Evolutionary conservation across 2,329 filamentous ascomycete genomes (phyloP).

Genomic region (Trichoderma sp.): DNA sequence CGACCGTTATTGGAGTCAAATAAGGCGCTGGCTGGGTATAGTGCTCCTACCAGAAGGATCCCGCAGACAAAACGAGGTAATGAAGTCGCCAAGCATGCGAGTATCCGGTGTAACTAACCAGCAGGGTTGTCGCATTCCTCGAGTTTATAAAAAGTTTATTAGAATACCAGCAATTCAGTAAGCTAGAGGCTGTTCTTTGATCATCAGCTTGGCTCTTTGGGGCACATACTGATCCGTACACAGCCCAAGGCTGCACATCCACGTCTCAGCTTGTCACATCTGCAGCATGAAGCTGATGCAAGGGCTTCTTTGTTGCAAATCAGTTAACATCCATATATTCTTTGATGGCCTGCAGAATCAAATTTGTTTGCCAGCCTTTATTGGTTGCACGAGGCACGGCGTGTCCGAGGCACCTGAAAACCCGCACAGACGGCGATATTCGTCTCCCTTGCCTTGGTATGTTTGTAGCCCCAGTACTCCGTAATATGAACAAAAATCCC

Average conservation of each 20-base stretch:
- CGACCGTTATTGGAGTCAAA: not conserved
- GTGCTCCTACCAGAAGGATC: not conserved
- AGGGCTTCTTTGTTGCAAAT: not conserved
- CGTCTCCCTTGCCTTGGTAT: too few species aligned
- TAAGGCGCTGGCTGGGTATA: not conserved
- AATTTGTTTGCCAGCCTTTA: too few species aligned
- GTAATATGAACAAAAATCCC: too few species aligned
- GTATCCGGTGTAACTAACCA: not conserved
- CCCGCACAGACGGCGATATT: not conserved
- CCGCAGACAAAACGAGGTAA: not conserved
- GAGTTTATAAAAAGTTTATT: fast-evolving
- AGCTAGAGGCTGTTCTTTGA: not conserved
- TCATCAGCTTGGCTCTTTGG: not conserved
- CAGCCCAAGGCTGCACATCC: not conserved
- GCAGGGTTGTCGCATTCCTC: not conserved
- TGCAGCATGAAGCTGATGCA: not conserved
- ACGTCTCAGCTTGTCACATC: not conserved
- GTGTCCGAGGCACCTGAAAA: not conserved
- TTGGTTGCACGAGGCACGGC: not conserved
- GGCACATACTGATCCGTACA: not conserved
- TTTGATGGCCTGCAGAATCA: not conserved
- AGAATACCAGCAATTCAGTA: not conserved
- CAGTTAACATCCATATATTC: not conserved
- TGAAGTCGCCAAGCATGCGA: not conserved
- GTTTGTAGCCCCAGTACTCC: too few species aligned